These are phyloP conservation scores for Rhododendron ferrugineum DNA, from an alignment of 148 eudicot species.

Conservation along the genomic window DNA sequence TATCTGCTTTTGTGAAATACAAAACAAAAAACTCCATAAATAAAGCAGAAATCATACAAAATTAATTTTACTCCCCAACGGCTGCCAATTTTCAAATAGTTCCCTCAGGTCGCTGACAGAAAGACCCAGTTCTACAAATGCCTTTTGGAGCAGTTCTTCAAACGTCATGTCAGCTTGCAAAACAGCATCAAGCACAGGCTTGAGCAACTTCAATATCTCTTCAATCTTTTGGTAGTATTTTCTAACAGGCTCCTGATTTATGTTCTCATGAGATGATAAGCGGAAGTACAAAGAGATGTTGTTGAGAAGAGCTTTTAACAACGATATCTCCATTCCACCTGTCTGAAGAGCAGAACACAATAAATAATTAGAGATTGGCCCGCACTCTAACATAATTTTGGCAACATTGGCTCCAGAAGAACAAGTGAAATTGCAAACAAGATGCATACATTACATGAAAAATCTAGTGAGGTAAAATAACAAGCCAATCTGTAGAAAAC, in stretches of 20 bases:
- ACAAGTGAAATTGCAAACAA: not conserved
- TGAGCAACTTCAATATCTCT: slow-evolving; percentile 68
- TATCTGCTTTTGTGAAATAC: not conserved
- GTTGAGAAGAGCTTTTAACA: slow-evolving; percentile 66
- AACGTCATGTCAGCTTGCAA: slow-evolving; percentile 48
- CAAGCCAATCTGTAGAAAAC: not conserved
- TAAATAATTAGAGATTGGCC: not conserved
- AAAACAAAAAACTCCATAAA: not conserved
- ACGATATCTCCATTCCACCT: slow-evolving; percentile 85
- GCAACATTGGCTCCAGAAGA: not conserved
- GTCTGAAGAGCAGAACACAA: slow-evolving; percentile 14
- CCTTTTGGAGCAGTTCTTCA: slow-evolving; percentile 51
- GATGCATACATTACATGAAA: not conserved
- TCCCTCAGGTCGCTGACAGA: slow-evolving; percentile 61
- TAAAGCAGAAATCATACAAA: slow-evolving; percentile 47
- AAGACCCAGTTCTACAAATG: slow-evolving; percentile 42
- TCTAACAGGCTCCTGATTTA: slow-evolving; percentile 47
- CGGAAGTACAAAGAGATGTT: slow-evolving; percentile 55
- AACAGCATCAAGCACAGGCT: slow-evolving; percentile 65
- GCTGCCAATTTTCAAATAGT: slow-evolving; percentile 69
- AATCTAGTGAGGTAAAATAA: not conserved
- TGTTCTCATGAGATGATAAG: slow-evolving; percentile 47
- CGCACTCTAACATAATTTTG: not conserved
- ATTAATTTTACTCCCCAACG: slow-evolving; percentile 78
- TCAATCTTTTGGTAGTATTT: slow-evolving; percentile 61